Base-by-base conservation (phyloP, 2,329 filamentous ascomycete genomes). In the Pestalotiopsis sp. region DNA sequence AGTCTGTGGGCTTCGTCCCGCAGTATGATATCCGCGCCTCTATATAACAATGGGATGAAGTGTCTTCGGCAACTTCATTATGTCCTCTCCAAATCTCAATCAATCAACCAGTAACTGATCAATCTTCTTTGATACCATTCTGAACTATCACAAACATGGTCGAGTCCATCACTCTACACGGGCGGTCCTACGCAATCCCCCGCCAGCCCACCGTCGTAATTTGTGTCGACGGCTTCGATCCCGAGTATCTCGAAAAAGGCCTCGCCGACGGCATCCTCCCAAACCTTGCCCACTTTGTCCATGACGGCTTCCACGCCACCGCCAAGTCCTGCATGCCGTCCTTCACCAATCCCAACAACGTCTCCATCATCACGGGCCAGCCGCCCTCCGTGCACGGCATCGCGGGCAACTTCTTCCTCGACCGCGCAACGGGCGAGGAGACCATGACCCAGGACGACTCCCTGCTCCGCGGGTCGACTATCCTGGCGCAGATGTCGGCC, bases 291-390 rank as follows among this genome's bases (percentile, higher is more conserved):
- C 68, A 66, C 12, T 78, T 81, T 62, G 69, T 78, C 6, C 67
- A 79, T 5, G 64, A 70, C 4, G 81, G 82, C 5, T 83, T 84
- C 71, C 78, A 81, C 65, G 72, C 72, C 1, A 80, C 78, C 0
- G 82, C 81, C 0, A 76, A 79, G 52, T 77, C 76, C 59, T 76
- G 77, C 39, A 83, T 84, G 81, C 82, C 82, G 0, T 81, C 82
- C 1, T 79, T 83, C 68, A 83, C 82, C 12, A 83, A 83, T 67
- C 80, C 82, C 3, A 83, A 83, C 74, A 83, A 83, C 66, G 76
- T 82, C 3, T 82, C 80, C 64, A 83, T 83, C 67, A 82, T 84
- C 72, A 83, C 81, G 1, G 81, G 82, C 4, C 76, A 74, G 11
- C 80, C 81, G 2, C 76, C 81, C 0, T 69, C 76, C 3, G 73